phyloP scores from a whole-genome alignment of 176 grass and related monocot genomes.

The Triticum turgidum region DNA sequence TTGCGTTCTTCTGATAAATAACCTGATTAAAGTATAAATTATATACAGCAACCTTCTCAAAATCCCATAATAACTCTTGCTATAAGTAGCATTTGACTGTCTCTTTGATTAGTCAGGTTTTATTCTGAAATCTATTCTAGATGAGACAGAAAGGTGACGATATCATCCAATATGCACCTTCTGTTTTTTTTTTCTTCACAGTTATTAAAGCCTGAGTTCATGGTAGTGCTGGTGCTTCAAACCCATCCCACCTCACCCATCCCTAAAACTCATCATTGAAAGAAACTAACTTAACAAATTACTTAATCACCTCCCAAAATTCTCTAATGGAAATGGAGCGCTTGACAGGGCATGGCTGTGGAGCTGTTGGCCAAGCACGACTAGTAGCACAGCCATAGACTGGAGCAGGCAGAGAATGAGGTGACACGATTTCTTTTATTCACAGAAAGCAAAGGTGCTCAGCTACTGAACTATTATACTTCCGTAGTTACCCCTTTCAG shows the following conservation, averaged over 20 bases:
- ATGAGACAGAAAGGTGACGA: not conserved
- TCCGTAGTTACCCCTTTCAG: not conserved
- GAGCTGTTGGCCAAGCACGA: not conserved
- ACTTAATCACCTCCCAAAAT: not conserved
- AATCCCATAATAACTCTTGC: conserved; percentile 15
- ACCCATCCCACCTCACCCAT: not conserved
- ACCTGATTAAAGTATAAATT: conserved; percentile 28
- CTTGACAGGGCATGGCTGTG: not conserved
- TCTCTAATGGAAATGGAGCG: not conserved
- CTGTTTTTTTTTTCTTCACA: not conserved
- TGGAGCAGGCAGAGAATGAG: not conserved
- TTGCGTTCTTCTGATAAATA: conserved; percentile 57
- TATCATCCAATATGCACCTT: not conserved
- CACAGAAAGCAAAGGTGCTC: not conserved
- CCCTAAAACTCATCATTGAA: not conserved
- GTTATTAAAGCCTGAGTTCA: not conserved
- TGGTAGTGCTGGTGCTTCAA: not conserved
- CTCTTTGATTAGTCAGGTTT: not conserved
- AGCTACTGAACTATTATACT: not conserved
- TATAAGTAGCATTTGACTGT: conserved; percentile 8
- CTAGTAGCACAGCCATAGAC: not conserved
- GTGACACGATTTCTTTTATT: not conserved
- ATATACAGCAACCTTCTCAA: not conserved
- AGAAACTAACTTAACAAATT: not conserved
- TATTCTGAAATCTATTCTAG: conserved; percentile 3